These are phyloP conservation scores for Thalassia testudinum DNA, from an alignment of 116 monocot genomes.

Conservation along the genomic window DNA sequence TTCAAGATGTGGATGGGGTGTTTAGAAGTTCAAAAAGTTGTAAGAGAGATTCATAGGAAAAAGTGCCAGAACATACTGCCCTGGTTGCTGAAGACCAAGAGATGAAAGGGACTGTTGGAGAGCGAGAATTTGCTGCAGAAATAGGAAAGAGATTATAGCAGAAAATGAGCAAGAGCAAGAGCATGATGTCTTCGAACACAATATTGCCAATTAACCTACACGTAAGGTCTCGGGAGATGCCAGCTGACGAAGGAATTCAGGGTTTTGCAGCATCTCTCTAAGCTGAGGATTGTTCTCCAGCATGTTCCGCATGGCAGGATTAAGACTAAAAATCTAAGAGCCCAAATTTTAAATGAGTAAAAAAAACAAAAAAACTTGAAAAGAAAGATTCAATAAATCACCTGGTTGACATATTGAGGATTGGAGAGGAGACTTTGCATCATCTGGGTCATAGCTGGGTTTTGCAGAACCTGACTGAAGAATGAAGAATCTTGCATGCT, in stretches of 20 bases:
- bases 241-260: conserved; percentile 59
- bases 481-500: conserved; percentile 37
- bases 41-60: too few species aligned
- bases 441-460: conserved; percentile 73
- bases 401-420: conserved; percentile 92
- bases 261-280: conserved; percentile 76
- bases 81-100: conserved; percentile 42
- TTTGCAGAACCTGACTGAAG: conserved; percentile 60
- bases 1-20: too few species aligned
- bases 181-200: too few species aligned
- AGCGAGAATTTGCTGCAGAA: conserved; percentile 46
- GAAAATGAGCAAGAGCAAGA: background rate
- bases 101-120: conserved; percentile 53
- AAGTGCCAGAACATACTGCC: conserved; percentile 38
- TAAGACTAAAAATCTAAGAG: conserved; percentile 31
- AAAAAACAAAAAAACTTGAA: background rate
- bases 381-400: conserved; percentile 7
- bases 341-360: background rate
- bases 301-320: conserved; percentile 37
- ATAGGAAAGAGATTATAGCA: background rate
- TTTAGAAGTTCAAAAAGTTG: too few species aligned
- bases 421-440: conserved; percentile 79
- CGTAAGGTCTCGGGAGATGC: conserved; percentile 61
- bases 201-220: conserved; percentile 15
- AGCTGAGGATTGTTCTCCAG: conserved; percentile 58